Evolutionary conservation across 768 basidiomycete species (phyloP), one percentile per base, ranked within the genome.

Genomic region (Solioccasus polychromus): DNA sequence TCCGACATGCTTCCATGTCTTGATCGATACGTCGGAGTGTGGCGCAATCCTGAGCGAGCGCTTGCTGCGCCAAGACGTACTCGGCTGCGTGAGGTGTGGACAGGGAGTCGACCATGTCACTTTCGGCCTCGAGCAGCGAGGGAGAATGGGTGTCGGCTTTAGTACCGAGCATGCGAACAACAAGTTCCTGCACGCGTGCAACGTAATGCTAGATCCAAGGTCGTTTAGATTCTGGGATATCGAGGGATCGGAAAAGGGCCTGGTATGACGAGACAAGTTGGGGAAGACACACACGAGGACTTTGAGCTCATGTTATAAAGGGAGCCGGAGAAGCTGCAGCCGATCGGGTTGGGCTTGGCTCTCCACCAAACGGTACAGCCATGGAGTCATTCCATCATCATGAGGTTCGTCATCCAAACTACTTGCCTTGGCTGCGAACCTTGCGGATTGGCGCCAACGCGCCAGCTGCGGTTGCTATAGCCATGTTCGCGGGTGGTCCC

Each of bases 101-200:
- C 48, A 60, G 48, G 5, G 60, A 61, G 39, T 61, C 52, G 32
- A 61, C 60, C 36, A 54, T 20, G 30, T 42, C 28, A 8, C 42
- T 32, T 39, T 52, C 49, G 34, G 28, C 32, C 22, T 47, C 51
- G 28, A 42, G 31, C 4, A 17, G 25, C 3, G 20, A 14, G 22
- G 14, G 28, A 5, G 29, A 12, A n/a, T 47, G 35, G 3, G 7
- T 34, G 15, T 34, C 5, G 32, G n/a, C n/a, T n/a, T n/a, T n/a
- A n/a, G n/a, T n/a, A n/a, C n/a, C n/a, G n/a, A n/a, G n/a, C n/a
- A n/a, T n/a, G n/a, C n/a, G n/a, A n/a, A n/a, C n/a, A n/a, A n/a
- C n/a, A n/a, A n/a, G n/a, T n/a, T n/a, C n/a, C n/a, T n/a, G n/a
- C n/a, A n/a, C n/a, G n/a, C n/a, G n/a, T n/a, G n/a, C n/a, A n/a